A percentile compares a stretch with the other conserved stretches of the same genome.
These are phyloP conservation scores for Arabis hirsuta DNA, from an alignment of 345 rosid genomes.

Conservation along the genomic window DNA sequence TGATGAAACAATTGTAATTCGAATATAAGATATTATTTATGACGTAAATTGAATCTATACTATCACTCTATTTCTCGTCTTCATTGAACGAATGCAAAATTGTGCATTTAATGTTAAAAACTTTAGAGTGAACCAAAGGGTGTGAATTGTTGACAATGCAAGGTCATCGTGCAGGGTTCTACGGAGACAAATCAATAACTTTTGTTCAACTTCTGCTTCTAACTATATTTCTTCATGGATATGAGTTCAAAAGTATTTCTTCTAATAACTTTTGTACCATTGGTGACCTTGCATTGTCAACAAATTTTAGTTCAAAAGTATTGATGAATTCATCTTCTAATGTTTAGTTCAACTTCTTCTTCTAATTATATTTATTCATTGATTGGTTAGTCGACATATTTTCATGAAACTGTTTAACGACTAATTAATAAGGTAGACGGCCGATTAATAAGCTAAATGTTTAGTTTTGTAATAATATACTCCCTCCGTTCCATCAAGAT, in stretches of 20 bases:
- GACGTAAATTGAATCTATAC: background rate
- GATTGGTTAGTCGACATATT: background rate
- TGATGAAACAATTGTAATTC: slow-evolving; percentile 1
- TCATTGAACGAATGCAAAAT: background rate
- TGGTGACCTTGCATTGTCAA: no score
- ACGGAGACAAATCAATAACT: background rate
- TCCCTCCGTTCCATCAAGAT: no score
- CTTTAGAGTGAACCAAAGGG: slow-evolving; percentile 5
- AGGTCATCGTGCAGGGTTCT: slow-evolving; percentile 8
- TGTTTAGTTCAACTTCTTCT: no score
- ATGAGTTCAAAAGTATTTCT: background rate
- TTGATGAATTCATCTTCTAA: no score
- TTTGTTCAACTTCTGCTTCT: no score
- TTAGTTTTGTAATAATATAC: background rate
- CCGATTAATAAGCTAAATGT: background rate
- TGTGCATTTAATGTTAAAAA: slow-evolving; percentile 1
- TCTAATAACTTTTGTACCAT: background rate
- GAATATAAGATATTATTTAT: background rate
- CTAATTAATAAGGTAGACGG: slow-evolving; percentile 19
- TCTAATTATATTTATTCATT: no score
- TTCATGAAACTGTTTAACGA: background rate
- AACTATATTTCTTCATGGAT: no score
- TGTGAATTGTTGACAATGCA: slow-evolving; percentile 7
- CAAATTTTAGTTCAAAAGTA: no score
- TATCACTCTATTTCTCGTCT: background rate